phyloP scores from a whole-genome alignment of 2,329 filamentous ascomycete genomes.

The Metarhizium sp. region DNA sequence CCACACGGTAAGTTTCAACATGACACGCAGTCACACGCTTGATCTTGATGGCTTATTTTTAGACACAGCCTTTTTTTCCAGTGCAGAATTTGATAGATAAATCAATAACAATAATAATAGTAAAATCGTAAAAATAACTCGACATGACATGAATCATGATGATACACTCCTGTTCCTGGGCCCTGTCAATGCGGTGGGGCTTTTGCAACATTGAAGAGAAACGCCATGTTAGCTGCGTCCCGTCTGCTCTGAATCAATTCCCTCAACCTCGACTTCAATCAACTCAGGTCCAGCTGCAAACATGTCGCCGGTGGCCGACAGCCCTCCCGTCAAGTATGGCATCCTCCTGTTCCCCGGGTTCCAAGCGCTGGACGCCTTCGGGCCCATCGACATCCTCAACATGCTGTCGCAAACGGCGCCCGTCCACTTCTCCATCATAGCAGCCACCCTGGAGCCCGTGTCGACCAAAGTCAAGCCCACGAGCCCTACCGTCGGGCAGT shows the following conservation, averaged over 20 bases:
- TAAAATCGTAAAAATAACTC: too few relatives aligned
- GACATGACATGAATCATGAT: too few relatives aligned
- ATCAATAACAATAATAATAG: too few relatives aligned
- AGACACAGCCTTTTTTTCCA: too few relatives aligned
- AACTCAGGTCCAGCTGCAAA: neutral
- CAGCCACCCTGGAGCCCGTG: conserved; percentile 18
- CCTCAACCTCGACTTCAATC: neutral
- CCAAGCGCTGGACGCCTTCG: conserved; percentile 30
- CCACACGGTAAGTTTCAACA: too few relatives aligned
- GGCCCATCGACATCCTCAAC: conserved; percentile 26
- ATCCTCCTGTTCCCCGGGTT: conserved; percentile 26
- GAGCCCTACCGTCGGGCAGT: conserved; percentile 16
- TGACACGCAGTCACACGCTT: too few relatives aligned
- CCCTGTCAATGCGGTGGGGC: too few relatives aligned
- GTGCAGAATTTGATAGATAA: too few relatives aligned
- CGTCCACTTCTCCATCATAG: conserved; percentile 18
- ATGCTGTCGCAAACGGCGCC: conserved; percentile 12
- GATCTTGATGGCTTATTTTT: too few relatives aligned
- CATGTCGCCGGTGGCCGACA: neutral
- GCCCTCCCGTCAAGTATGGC: conserved; percentile 15
- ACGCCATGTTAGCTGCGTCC: too few relatives aligned
- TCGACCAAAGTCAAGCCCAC: conserved; percentile 11
- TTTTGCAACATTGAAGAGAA: too few relatives aligned
- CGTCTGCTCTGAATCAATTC: neutral
- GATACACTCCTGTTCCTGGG: neutral